A percentile compares a stretch with the other conserved stretches of the same genome.
These are phyloP conservation scores for Neurospora sp. DNA, from an alignment of 495 filamentous ascomycete genomes.

Conservation along the genomic window DNA sequence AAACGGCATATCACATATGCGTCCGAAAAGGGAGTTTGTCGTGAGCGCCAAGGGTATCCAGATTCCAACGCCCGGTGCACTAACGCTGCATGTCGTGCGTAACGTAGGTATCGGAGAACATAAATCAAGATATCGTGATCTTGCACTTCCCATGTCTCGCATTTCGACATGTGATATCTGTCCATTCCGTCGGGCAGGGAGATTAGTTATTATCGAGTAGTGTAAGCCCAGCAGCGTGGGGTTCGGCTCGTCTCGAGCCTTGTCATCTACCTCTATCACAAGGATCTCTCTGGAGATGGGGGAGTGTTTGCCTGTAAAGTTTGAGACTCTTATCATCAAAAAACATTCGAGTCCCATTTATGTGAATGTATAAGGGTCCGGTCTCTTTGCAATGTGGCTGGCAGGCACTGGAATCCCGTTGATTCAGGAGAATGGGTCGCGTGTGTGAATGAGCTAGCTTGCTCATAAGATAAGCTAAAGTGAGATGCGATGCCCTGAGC, in stretches of 20 bases:
- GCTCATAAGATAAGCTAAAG: no score
- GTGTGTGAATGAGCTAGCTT: not conserved
- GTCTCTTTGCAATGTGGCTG: not conserved
- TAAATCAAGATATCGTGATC: not conserved
- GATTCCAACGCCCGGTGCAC: not conserved
- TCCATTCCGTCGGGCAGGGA: not conserved
- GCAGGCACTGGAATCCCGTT: not conserved
- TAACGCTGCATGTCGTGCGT: not conserved
- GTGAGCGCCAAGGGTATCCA: not conserved
- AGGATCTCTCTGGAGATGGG: not conserved
- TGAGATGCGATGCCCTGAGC: no score
- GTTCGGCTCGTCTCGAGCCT: not conserved
- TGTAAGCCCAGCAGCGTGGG: not conserved
- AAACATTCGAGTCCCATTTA: not conserved
- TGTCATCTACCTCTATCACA: not conserved
- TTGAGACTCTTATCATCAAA: not conserved
- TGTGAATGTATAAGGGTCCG: not conserved
- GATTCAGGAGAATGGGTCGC: not conserved
- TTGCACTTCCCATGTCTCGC: not conserved
- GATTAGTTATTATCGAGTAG: not conserved
- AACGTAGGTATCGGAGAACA: not conserved
- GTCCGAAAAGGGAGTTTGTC: not conserved
- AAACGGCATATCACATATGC: not conserved
- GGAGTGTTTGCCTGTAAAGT: not conserved
- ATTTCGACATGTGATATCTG: not conserved